Evolutionary conservation across 305 asterid species (phyloP).

Genomic region (Fraxinus sp.): DNA sequence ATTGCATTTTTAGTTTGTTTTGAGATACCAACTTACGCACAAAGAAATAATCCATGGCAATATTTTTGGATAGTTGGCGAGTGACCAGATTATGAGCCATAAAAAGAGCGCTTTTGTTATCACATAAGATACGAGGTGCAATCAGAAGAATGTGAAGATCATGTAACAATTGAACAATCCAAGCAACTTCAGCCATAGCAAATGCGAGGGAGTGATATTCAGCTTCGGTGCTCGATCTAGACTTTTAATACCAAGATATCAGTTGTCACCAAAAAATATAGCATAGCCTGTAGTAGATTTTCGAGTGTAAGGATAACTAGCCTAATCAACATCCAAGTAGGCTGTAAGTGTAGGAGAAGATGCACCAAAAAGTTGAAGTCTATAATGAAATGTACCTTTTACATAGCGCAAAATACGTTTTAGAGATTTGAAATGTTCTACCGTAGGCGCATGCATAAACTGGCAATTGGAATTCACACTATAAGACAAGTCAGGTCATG

Average conservation of each 20-base stretch:
- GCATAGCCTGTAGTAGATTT: background rate
- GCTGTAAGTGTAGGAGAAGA: background rate
- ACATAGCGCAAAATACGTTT: background rate
- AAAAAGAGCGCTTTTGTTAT: background rate
- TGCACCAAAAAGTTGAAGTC: background rate
- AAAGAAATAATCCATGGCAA: background rate
- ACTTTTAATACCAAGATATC: background rate
- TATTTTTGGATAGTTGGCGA: background rate
- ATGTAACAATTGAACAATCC: background rate
- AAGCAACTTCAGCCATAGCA: background rate
- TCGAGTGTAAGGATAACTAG: background rate
- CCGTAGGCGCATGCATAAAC: background rate
- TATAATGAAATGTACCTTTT: background rate
- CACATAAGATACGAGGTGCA: background rate
- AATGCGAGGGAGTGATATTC: background rate
- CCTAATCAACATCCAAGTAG: background rate
- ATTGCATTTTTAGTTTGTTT: background rate
- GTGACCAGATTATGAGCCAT: background rate
- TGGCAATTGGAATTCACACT: background rate
- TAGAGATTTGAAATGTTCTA: background rate
- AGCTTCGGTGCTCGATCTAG: background rate
- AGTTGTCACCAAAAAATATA: background rate
- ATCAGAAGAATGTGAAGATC: background rate
- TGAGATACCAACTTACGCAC: background rate
- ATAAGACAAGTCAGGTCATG: background rate